Evolutionary conservation across 2,329 filamentous ascomycete species (phyloP).

Genomic region (Xylaria polymorpha): DNA sequence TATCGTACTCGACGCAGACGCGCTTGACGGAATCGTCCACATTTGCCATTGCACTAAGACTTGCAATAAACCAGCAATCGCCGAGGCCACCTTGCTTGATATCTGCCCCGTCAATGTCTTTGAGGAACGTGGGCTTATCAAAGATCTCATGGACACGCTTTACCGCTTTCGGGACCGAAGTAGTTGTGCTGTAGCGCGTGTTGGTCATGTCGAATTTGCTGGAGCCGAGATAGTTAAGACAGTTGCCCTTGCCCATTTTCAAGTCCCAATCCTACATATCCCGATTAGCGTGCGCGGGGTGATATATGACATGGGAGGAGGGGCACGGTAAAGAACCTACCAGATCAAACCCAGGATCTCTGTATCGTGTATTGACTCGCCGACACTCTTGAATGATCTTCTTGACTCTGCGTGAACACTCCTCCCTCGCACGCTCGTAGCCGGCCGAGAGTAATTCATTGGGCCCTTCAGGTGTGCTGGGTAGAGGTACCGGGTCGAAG

Average conservation of each 20-base stretch:
- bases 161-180: conserved; percentile 75
- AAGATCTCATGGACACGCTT: conserved; percentile 81
- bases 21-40: conserved; percentile 76
- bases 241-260: conserved; percentile 70
- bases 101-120: conserved; percentile 75
- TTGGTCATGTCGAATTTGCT: conserved; percentile 63
- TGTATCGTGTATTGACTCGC: conserved; percentile 82
- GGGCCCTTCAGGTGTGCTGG: conserved; percentile 61
- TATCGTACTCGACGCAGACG: conserved; percentile 80
- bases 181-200: conserved; percentile 59
- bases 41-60: conserved; percentile 80
- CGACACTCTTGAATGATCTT: conserved; percentile 74
- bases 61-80: conserved; percentile 87
- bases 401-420: conserved; percentile 70
- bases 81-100: conserved; percentile 81
- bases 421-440: conserved; percentile 72
- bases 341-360: conserved; percentile 71
- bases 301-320: conserved; percentile 48
- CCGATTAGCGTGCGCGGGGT: conserved; percentile 46
- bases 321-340: conserved; percentile 57
- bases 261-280: conserved; percentile 70
- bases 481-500: conserved; percentile 68
- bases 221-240: conserved; percentile 64
- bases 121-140: conserved; percentile 76
- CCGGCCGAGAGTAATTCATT: conserved; percentile 71